A percentile compares a stretch with the other conserved stretches of the same genome.
These are phyloP conservation scores for Kwoniella dendrophila DNA, from an alignment of 768 basidiomycete species.

Conservation along the genomic window DNA sequence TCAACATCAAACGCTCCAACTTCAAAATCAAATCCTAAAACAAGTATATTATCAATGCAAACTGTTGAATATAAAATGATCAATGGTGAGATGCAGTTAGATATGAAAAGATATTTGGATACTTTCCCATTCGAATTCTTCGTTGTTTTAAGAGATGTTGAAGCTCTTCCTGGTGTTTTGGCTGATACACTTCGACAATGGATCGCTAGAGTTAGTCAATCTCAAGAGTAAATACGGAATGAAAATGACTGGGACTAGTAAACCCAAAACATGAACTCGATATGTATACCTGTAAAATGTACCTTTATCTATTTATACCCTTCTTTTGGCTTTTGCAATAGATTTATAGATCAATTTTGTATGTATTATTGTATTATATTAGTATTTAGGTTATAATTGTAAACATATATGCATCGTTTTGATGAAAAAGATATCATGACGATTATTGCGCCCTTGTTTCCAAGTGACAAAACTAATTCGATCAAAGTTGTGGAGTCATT, in stretches of 20 bases:
- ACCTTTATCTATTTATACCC: slow-evolving; percentile 1
- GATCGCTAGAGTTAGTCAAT: slow-evolving; percentile 53
- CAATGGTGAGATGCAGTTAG: slow-evolving; percentile 75
- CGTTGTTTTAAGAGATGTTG: slow-evolving; percentile 83
- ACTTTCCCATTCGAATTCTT: slow-evolving; percentile 98
- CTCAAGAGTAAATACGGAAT: slow-evolving; percentile 36
- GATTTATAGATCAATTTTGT: not conserved
- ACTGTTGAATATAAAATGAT: slow-evolving; percentile 75
- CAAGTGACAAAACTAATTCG: no score
- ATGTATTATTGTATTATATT: slow-evolving; percentile 2
- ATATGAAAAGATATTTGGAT: slow-evolving; percentile 86
- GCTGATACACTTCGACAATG: slow-evolving; percentile 84
- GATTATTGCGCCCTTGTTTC: not conserved
- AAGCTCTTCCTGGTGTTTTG: slow-evolving; percentile 86
- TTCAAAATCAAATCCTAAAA: slow-evolving; percentile 28
- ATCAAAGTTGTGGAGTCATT: not conserved
- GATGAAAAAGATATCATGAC: not conserved
- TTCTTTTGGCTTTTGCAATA: not conserved
- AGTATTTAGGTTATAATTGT: not conserved
- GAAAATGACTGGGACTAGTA: no score
- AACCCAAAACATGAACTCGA: no score
- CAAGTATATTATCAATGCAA: slow-evolving; percentile 90
- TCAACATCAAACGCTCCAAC: slow-evolving; percentile 37
- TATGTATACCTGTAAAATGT: not conserved
- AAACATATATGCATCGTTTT: slow-evolving; percentile 9